Percentiles rank a stretch among this genome's conserved stretches.
phyloP scores from a whole-genome alignment of 345 rosid species.

The Hirschfeldia incana region DNA sequence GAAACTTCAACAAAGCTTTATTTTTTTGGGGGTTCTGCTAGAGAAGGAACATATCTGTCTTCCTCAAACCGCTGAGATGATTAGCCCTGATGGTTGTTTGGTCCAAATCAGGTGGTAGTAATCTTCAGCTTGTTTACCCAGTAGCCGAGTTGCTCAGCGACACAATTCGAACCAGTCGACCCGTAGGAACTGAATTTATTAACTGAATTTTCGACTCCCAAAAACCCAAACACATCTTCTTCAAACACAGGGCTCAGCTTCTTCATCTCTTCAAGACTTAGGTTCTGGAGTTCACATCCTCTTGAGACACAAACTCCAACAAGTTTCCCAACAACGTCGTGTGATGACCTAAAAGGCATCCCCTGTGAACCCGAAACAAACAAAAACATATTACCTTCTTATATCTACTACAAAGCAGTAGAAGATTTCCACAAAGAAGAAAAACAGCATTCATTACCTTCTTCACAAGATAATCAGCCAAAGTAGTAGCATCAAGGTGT shows the following conservation, averaged over 20 bases:
- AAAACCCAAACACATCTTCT: constrained; percentile 65
- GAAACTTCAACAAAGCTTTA: constrained; percentile 1
- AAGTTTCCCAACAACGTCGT: constrained; percentile 83
- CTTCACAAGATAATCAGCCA: constrained; percentile 90
- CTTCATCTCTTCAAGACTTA: constrained; percentile 69
- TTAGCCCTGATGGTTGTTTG: constrained; percentile 5
- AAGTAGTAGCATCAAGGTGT: constrained; percentile 92
- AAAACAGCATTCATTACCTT: constrained; percentile 48
- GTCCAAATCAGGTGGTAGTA: constrained; percentile 6
- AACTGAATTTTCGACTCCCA: constrained; percentile 80
- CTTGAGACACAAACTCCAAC: constrained; percentile 77
- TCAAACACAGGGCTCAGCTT: constrained; percentile 66
- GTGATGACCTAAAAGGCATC: constrained; percentile 89
- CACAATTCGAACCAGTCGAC: constrained; percentile 71
- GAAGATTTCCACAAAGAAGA: neutral
- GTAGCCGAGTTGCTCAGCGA: constrained; percentile 58
- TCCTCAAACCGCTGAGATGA: neutral
- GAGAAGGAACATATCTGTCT: neutral
- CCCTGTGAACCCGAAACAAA: constrained; percentile 49
- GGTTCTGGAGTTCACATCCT: constrained; percentile 72
- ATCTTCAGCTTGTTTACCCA: constrained; percentile 63
- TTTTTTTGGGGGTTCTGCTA: neutral
- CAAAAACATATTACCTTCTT: neutral
- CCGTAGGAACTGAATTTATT: constrained; percentile 81
- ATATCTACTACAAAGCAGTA: neutral